A percentile compares a stretch with the other conserved stretches of the same genome.
Evolutionary conservation across 371 early-diverging fungal genomes (phyloP).

Genomic region (Dichotomocladium elegans): DNA sequence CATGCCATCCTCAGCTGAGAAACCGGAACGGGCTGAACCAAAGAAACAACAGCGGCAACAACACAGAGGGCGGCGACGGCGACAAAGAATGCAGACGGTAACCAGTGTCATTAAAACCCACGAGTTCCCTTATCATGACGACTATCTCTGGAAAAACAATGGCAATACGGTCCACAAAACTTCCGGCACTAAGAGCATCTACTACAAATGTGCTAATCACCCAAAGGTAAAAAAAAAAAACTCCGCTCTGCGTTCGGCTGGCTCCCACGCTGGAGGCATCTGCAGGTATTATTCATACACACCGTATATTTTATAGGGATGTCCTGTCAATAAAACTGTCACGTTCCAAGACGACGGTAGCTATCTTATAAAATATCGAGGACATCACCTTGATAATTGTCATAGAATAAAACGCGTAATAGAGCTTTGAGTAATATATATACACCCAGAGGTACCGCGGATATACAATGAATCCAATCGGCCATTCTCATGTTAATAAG

Average conservation of each 20-base stretch:
- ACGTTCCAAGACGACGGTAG: constrained; percentile 45
- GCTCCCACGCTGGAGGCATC: too few relatives aligned
- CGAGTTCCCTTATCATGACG: constrained; percentile 41
- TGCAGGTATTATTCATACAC: neutral
- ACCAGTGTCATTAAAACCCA: constrained; percentile 49
- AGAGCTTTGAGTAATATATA: constrained; percentile 9
- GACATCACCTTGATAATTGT: constrained; percentile 42
- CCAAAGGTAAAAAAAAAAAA: constrained; percentile 13
- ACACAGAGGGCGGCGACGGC: constrained; percentile 25
- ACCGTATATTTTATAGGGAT: constrained; percentile 10
- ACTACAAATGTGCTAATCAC: constrained; percentile 47
- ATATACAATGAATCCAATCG: neutral
- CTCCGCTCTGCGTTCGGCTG: neutral
- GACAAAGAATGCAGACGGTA: constrained; percentile 53
- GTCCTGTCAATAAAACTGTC: constrained; percentile 50
- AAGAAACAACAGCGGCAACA: too few relatives aligned
- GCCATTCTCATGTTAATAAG: neutral
- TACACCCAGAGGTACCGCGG: too few relatives aligned
- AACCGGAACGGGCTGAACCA: too few relatives aligned
- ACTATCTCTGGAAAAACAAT: constrained; percentile 54
- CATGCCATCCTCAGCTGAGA: too few relatives aligned
- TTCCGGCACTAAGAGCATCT: constrained; percentile 51
- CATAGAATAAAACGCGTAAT: constrained; percentile 19
- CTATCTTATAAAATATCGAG: constrained; percentile 49
- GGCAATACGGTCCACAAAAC: constrained; percentile 50